These are phyloP conservation scores for Clarireedia hainanense DNA, from an alignment of 2,329 filamentous ascomycete genomes.

Conservation along the genomic window DNA sequence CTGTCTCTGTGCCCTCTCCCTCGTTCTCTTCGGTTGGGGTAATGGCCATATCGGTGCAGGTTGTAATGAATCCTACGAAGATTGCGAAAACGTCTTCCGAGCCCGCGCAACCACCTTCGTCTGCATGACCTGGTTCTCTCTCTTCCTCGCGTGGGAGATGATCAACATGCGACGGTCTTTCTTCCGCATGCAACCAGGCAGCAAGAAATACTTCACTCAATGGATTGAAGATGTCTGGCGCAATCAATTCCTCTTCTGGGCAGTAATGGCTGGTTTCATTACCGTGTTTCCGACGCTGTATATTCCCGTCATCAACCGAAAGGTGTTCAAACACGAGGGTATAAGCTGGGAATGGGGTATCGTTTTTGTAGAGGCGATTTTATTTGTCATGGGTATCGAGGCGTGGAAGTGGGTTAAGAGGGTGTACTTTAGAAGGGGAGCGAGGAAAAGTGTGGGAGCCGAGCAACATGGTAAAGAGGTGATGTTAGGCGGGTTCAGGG, in stretches of 20 bases:
- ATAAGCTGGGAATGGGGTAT: constrained; percentile 66
- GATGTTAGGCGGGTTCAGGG: constrained; percentile 32
- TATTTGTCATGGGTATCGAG: constrained; percentile 60
- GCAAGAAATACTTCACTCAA: constrained; percentile 52
- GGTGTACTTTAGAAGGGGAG: neutral
- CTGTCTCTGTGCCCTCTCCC: constrained; percentile 53
- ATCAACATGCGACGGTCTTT: constrained; percentile 64
- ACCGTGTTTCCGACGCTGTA: constrained; percentile 55
- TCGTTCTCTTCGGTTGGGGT: constrained; percentile 58
- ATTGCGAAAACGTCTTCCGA: constrained; percentile 59
- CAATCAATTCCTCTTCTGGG: constrained; percentile 65
- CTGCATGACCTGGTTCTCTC: constrained; percentile 66
- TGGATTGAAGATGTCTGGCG: constrained; percentile 63
- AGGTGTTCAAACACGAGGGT: constrained; percentile 57
- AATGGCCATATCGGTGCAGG: constrained; percentile 43
- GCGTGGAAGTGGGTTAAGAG: constrained; percentile 62
- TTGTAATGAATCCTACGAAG: constrained; percentile 51
- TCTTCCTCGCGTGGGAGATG: constrained; percentile 76
- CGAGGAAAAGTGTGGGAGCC: neutral
- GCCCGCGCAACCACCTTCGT: constrained; percentile 68
- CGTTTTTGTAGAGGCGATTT: constrained; percentile 49
- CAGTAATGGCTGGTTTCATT: constrained; percentile 49
- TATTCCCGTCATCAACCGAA: constrained; percentile 58
- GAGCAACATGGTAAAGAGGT: neutral
- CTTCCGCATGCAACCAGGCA: constrained; percentile 63